A percentile compares a stretch with the other conserved stretches of the same genome.
These are phyloP conservation scores for Coprinopsis strossmayeri DNA, from an alignment of 768 basidiomycete genomes.

Conservation along the genomic window DNA sequence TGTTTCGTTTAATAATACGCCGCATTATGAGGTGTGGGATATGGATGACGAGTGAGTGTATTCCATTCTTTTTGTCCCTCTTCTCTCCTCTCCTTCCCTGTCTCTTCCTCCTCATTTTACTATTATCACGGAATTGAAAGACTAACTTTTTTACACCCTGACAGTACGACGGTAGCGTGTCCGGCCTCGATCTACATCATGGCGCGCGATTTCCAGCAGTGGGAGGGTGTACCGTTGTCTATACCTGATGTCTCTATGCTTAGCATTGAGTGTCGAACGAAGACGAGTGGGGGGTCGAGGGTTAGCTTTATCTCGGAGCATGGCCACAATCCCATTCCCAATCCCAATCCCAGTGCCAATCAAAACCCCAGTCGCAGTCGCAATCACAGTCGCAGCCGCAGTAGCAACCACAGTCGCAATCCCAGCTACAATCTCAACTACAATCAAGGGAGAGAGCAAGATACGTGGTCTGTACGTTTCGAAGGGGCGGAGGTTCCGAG, in stretches of 20 bases:
- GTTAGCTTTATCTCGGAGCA: no score
- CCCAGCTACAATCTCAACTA: slow-evolving; percentile 11
- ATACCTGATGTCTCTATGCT: slow-evolving; percentile 26
- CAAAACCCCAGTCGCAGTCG: no score
- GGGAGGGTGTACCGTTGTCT: slow-evolving; percentile 23
- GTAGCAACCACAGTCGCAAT: no score
- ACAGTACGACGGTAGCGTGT: slow-evolving; percentile 20
- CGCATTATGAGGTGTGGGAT: slow-evolving; percentile 31
- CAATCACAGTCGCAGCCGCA: no score
- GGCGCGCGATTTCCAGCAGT: slow-evolving; percentile 22
- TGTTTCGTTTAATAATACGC: slow-evolving; percentile 22
- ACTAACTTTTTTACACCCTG: not conserved
- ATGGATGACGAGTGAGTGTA: slow-evolving; percentile 24
- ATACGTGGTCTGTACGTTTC: slow-evolving; percentile 4
- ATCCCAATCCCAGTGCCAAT: no score
- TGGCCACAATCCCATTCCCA: no score
- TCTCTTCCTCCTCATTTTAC: no score
- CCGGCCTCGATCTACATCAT: slow-evolving; percentile 26
- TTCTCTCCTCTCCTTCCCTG: no score
- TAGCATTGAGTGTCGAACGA: slow-evolving; percentile 22
- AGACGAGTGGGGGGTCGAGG: no score
- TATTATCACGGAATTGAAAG: no score
- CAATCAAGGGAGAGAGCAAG: not conserved
- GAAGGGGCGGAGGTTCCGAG: slow-evolving; percentile 7
- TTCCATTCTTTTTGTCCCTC: slow-evolving; percentile 3